A percentile compares a stretch with the other conserved stretches of the same genome.
These are phyloP conservation scores for Arabis hirsuta DNA, from an alignment of 345 rosid species.

Conservation along the genomic window DNA sequence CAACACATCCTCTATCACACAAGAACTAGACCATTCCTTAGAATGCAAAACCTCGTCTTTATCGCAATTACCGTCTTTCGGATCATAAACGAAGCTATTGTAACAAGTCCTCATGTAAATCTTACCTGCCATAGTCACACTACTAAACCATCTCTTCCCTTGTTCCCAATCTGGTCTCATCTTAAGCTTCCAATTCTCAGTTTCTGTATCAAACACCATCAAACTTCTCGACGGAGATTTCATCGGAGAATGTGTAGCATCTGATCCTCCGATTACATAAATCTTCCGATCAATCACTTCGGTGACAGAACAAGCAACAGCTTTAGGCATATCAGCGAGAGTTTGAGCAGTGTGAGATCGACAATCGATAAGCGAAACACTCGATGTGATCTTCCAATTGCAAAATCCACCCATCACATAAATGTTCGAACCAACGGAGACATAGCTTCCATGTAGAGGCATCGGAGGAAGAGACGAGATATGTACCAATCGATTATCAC, in stretches of 20 bases:
- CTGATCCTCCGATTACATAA: constrained; percentile 33
- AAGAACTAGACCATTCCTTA: constrained; percentile 31
- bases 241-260: constrained; percentile 10
- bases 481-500: constrained; percentile 13
- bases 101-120: constrained; percentile 36
- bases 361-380: constrained; percentile 32
- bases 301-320: constrained; percentile 25
- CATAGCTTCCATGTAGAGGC: constrained; percentile 36
- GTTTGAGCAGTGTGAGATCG: constrained; percentile 3
- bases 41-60: constrained; percentile 36
- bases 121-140: constrained; percentile 34
- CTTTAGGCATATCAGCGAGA: constrained; percentile 34
- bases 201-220: constrained; percentile 34
- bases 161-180: constrained; percentile 30
- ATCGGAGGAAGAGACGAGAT: constrained; percentile 37
- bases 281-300: constrained; percentile 29
- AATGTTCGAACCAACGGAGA: constrained; percentile 21
- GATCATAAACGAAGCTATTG: constrained; percentile 38
- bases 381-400: constrained; percentile 32
- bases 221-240: constrained; percentile 31
- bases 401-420: constrained; percentile 36
- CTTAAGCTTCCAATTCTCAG: constrained; percentile 3
- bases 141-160: constrained; percentile 34
- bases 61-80: not conserved
- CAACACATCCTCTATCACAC: constrained; percentile 38